A percentile compares a stretch with the other conserved stretches of the same genome.
Conservation (phyloP, 768 basidiomycete genomes). For the Ephemerocybe angulata region DNA sequence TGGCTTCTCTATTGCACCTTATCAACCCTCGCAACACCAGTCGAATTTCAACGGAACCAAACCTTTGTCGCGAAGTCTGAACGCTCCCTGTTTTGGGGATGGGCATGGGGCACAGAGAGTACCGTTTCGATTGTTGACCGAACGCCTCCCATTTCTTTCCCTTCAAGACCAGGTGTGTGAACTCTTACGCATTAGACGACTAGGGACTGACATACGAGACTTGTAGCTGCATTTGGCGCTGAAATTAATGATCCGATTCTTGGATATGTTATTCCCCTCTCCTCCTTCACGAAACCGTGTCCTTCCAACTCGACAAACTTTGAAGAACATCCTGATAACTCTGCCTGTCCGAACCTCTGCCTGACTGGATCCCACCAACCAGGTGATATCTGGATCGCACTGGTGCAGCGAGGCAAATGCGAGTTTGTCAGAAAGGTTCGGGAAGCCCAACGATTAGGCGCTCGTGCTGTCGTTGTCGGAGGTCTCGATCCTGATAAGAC, state of each 20-base stretch:
- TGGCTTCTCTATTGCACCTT: constrained; percentile 23
- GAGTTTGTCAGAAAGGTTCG: constrained; percentile 88
- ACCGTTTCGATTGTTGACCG: constrained; percentile 76
- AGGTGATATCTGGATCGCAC: constrained; percentile 81
- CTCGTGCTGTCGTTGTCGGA: constrained; percentile 88
- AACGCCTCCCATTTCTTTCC: constrained; percentile 64
- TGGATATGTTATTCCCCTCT: constrained; percentile 69
- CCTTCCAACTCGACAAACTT: constrained; percentile 23
- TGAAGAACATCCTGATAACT: constrained; percentile 34
- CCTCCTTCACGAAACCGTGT: constrained; percentile 61
- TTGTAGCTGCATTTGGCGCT: constrained; percentile 66
- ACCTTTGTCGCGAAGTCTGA: constrained; percentile 45
- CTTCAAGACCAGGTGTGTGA: constrained; percentile 54
- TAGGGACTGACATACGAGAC: not conserved
- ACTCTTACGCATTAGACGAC: constrained; percentile 2
- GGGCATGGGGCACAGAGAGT: constrained; percentile 68
- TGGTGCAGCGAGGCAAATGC: constrained; percentile 86
- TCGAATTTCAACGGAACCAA: constrained; percentile 24
- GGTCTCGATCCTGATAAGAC: constrained; percentile 65
- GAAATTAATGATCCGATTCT: constrained; percentile 65
- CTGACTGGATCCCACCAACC: constrained; percentile 52
- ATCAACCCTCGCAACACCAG: constrained; percentile 27
- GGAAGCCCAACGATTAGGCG: constrained; percentile 70
- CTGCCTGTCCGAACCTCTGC: constrained; percentile 71
- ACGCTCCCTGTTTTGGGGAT: constrained; percentile 54